These are phyloP conservation scores for Alnus rubra DNA, from an alignment of 306 rosid genomes.

Conservation along the genomic window DNA sequence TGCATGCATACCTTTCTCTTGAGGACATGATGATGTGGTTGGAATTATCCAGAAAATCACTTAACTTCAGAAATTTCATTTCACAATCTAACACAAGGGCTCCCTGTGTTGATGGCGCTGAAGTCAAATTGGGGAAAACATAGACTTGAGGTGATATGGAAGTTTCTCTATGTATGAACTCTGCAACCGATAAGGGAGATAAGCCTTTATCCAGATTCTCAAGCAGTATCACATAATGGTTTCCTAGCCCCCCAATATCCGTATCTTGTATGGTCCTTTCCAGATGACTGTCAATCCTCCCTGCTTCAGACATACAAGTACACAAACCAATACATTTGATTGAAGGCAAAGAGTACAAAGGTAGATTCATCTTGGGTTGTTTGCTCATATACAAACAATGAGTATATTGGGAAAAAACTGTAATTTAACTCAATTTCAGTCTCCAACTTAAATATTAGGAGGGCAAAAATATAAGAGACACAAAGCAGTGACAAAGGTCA, in stretches of 20 bases:
- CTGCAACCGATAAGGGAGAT: slow-evolving; percentile 41
- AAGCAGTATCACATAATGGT: slow-evolving; percentile 46
- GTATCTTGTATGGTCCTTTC: slow-evolving; percentile 34
- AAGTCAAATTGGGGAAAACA: slow-evolving; percentile 47
- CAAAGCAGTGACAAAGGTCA: too few species aligned
- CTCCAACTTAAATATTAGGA: background rate
- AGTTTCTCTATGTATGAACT: slow-evolving; percentile 52
- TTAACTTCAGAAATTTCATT: slow-evolving; percentile 38
- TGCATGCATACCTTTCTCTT: slow-evolving; percentile 56
- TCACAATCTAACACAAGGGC: slow-evolving; percentile 48
- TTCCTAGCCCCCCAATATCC: slow-evolving; percentile 48
- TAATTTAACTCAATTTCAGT: background rate
- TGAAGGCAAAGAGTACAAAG: background rate
- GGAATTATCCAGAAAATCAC: slow-evolving; percentile 55
- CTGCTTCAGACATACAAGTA: slow-evolving; percentile 11
- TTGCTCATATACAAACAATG: background rate
- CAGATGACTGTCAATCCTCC: slow-evolving; percentile 17
- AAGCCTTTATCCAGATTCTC: slow-evolving; percentile 66
- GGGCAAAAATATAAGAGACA: background rate
- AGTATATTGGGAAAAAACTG: background rate
- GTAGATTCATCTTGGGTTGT: background rate
- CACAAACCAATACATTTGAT: background rate
- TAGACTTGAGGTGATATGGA: slow-evolving; percentile 47
- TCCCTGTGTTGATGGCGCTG: slow-evolving; percentile 48
- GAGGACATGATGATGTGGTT: slow-evolving; percentile 57